Evolutionary conservation across 108 stramenopile species (phyloP), one percentile per base, ranked within the genome.

Genomic region (Asterionellopsis glacialis): DNA sequence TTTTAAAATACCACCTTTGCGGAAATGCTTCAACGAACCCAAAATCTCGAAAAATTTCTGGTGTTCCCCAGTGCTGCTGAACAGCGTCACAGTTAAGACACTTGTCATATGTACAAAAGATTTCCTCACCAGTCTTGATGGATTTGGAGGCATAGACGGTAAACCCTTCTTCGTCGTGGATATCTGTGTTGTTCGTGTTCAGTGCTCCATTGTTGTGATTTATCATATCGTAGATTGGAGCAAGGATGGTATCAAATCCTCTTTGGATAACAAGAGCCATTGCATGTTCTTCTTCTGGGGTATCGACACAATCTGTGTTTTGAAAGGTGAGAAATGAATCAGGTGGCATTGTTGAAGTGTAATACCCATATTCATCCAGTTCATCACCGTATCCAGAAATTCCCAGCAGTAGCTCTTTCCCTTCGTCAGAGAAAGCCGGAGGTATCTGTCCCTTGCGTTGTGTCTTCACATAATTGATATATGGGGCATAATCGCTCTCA

Each of bases 11-110:
- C 83, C 83, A 91, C 21, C 76, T 51, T 71, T 85, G 85, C 11
- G 91, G 91, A 55, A 66, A 81, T 7, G 16, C 14, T 59, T 93
- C 91, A 0, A 93, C 87, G 55, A 93, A 93, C 18, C 91, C 91
- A 75, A 65, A 89, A 60, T 83, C 76, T 15, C 68, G 51, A 27
- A 93, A 73, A 9, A 93, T 81, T 25, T 85, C 77, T 12, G 81
- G 70, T 15, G 84, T 87, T 25, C 84, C 81, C 67, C 70, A 77
- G 51, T 67, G 55, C 38, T 61, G 54, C n/a, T 28, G 28, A 45
- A 66, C 61, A 0, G 49, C 59, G 0, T 55, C 55, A 59, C 88
- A 89, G 18, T 71, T 67, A 13, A 55, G 68, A 27, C 88, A 83
- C 33, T 72, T 62, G 52, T 89, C 85, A 71, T 89, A 93, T 15